Evolutionary conservation across 1,139 yeast species (phyloP).

Genomic region (Yamadazyma pseudoaaseri): DNA sequence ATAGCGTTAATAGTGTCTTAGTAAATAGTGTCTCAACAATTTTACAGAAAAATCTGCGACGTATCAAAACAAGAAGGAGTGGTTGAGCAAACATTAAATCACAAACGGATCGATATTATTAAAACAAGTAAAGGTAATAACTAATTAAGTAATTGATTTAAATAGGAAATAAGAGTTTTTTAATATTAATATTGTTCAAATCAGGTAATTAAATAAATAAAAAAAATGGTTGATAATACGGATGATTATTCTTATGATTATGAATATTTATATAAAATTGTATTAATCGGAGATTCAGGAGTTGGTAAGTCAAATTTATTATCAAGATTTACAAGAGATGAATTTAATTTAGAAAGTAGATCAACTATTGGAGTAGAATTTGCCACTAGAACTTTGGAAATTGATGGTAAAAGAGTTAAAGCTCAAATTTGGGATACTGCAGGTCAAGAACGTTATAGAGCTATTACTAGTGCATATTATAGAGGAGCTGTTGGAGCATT

Average conservation of each 20-base stretch:
- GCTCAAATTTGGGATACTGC: conserved; percentile 99
- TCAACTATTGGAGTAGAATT: conserved; percentile 98
- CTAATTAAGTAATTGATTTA: too few species aligned
- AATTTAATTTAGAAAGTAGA: conserved; percentile 90
- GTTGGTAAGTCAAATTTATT: conserved; percentile 95
- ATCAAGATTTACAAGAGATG: conserved; percentile 92
- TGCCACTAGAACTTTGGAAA: conserved; percentile 93
- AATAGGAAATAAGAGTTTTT: too few species aligned
- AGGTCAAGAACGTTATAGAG: conserved; percentile 97
- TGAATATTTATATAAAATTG: conserved; percentile 93
- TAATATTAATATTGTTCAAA: too few species aligned
- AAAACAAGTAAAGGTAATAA: background rate
- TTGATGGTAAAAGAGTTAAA: conserved; percentile 92
- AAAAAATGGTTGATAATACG: conserved; percentile 43
- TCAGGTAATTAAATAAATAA: too few species aligned
- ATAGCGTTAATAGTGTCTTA: too few species aligned
- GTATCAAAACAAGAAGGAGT: too few species aligned
- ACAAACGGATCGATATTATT: background rate
- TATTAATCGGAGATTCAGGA: conserved; percentile 95
- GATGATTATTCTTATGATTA: conserved; percentile 90
- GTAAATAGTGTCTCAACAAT: too few species aligned
- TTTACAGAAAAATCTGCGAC: too few species aligned
- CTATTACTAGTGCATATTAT: conserved; percentile 95
- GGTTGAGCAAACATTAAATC: too few species aligned
- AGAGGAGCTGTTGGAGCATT: conserved; percentile 98